These are phyloP conservation scores for Phytopythium delawarense DNA, from an alignment of 352 stramenopile species.

Conservation along the genomic window DNA sequence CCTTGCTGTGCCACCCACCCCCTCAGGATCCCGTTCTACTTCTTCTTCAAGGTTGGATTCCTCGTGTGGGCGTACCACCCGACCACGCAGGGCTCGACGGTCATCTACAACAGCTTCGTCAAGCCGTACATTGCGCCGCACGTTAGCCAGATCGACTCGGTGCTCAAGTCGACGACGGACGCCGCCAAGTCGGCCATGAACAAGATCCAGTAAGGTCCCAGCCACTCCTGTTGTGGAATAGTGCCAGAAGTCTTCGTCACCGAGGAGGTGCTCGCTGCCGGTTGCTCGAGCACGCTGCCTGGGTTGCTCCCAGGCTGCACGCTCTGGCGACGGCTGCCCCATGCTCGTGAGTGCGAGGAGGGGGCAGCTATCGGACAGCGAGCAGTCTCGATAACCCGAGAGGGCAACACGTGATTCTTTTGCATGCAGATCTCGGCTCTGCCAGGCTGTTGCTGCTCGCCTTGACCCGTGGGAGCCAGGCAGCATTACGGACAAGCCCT, in stretches of 20 bases:
- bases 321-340: not conserved
- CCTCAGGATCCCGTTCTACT: slow-evolving; percentile 79
- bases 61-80: slow-evolving; percentile 85
- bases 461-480: not conserved
- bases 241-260: slow-evolving; percentile 6
- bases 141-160: slow-evolving; percentile 60
- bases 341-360: not conserved
- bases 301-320: not conserved
- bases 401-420: slow-evolving; percentile 3
- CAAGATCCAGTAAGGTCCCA: slow-evolving; percentile 34
- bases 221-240: slow-evolving; percentile 4
- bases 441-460: too few relatives aligned
- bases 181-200: slow-evolving; percentile 42
- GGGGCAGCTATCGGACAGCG: not conserved
- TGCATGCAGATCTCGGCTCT: not conserved
- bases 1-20: not conserved
- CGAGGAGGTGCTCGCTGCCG: slow-evolving; percentile 4
- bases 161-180: slow-evolving; percentile 50
- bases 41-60: slow-evolving; percentile 85
- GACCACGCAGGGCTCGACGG: slow-evolving; percentile 68
- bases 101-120: slow-evolving; percentile 83
- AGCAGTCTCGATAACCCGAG: slow-evolving; percentile 2
- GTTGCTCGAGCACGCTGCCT: not conserved
- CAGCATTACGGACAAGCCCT: not conserved
- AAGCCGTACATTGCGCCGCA: slow-evolving; percentile 81